Evolutionary conservation across 495 filamentous ascomycete species (phyloP), one percentile per base, ranked within the genome.

Genomic region (Mytilinidion resinicola): DNA sequence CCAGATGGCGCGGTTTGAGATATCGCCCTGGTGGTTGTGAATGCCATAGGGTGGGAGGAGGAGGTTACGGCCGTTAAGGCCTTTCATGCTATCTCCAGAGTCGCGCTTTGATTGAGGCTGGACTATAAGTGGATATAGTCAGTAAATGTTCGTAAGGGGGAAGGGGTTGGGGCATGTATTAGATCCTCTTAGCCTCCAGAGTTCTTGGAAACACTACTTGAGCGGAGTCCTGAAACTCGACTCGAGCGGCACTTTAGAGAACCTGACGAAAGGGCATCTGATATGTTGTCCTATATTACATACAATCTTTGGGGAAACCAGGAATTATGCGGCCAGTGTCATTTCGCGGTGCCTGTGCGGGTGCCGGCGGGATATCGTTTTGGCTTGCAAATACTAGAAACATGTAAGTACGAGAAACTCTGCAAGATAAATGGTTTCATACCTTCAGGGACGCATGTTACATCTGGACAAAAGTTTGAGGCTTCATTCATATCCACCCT

Each of bases 31-130:
- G 51, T 78, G 83, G 70, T 91, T 90, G 63, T 84, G 76, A 70
- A 95, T 91, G 25, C 76, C 67, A 69, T 95, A 95, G 25, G 89
- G 87, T 7, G 90, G 90, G 66, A 85, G 76, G 60, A 89, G 85
- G 53, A 91, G 69, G 59, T 91, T 77, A 8, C 90, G 80, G 20
- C 78, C 81, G 78, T 84, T 77, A 14, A 88, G 73, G 15, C 86
- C 64, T 39, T 59, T 67, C 57, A 73, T 15, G 81, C 84, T 0
- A 82, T 79, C 15, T 82, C 88, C 12, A 84, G 81, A 1, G 74
- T 85, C 10, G 80, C 85, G 2, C 80, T 74, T 63, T 14, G 65
- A 53, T 15, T 73, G 61, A 25, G 68, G 64, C 11, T 71, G 66
- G 17, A 64, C 67, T 2, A 77, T 70, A 6, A 77, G n/a, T 6